Conservation (phyloP, 345 rosid genomes). For the Iberis pinnata region DNA sequence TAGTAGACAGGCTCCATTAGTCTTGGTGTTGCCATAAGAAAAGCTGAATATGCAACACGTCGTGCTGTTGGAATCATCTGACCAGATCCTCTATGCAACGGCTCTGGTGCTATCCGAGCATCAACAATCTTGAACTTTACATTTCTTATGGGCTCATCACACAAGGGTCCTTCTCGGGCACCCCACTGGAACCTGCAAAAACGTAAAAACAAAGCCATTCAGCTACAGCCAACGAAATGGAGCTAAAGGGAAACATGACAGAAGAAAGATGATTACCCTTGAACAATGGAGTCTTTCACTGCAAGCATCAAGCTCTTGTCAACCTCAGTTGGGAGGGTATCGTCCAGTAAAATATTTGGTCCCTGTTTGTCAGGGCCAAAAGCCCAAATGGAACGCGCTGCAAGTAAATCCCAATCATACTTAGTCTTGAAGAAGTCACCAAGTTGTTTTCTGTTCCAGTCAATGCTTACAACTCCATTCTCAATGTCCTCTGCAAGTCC, state of each 20-base stretch:
- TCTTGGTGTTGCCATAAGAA: conserved; percentile 94
- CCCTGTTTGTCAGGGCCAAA: conserved; percentile 99
- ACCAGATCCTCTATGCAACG: conserved; percentile 90
- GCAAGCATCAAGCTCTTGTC: conserved; percentile 75
- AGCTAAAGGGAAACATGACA: conserved; percentile 4
- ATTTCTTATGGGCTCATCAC: conserved; percentile 97
- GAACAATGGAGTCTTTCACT: conserved; percentile 91
- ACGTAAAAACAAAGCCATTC: conserved; percentile 9
- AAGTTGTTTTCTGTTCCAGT: conserved; percentile 75
- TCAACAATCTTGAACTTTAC: conserved; percentile 95
- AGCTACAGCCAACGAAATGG: conserved; percentile 14
- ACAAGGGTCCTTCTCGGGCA: conserved; percentile 96
- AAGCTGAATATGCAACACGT: conserved; percentile 84
- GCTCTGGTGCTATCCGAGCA: conserved; percentile 87
- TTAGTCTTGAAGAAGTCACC: conserved; percentile 92
- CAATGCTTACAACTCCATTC: conserved; percentile 78
- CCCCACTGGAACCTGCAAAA: conserved; percentile 90
- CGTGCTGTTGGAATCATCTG: conserved; percentile 97
- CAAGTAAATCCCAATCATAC: conserved; percentile 97
- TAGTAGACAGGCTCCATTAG: conserved; percentile 99
- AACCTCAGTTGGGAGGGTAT: conserved; percentile 91
- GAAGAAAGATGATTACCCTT: conserved; percentile 49
- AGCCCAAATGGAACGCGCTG: conserved; percentile 96
- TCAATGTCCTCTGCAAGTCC: conserved; percentile 97
- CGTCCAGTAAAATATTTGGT: conserved; percentile 86